These are phyloP conservation scores for Pyrenophora graminea DNA, from an alignment of 2,329 filamentous ascomycete species.

Conservation along the genomic window DNA sequence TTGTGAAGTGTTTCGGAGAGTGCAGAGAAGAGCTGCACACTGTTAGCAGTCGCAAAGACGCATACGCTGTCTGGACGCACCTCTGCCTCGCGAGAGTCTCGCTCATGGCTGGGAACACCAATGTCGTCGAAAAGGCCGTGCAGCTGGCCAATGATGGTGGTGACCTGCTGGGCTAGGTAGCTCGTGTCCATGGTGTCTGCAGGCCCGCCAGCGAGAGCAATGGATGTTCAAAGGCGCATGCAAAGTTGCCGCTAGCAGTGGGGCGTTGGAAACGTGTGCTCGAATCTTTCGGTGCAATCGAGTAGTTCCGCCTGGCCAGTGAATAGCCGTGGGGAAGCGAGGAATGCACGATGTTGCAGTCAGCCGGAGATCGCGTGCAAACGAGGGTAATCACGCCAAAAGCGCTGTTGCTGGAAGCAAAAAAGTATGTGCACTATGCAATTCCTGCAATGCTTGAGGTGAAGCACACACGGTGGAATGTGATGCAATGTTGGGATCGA, in stretches of 20 bases:
- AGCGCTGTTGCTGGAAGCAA: background rate
- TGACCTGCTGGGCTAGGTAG: conserved; percentile 93
- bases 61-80: conserved; percentile 52
- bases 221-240: conserved; percentile 38
- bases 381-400: conserved; percentile 12
- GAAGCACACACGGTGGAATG: conserved; percentile 14
- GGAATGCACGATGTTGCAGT: conserved; percentile 11
- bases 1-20: conserved; percentile 90
- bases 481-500: conserved; percentile 35
- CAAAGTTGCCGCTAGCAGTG: conserved; percentile 23
- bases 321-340: conserved; percentile 6
- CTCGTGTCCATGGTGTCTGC: conserved; percentile 75
- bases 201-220: conserved; percentile 38
- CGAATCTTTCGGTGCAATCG: conserved; percentile 6
- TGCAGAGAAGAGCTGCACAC: conserved; percentile 77
- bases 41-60: conserved; percentile 5
- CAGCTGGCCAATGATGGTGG: conserved; percentile 87
- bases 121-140: conserved; percentile 98
- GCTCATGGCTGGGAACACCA: conserved; percentile 89
- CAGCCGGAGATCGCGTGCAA: conserved; percentile 9
- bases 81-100: conserved; percentile 86
- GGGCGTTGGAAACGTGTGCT: conserved; percentile 7
- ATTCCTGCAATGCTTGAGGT: background rate
- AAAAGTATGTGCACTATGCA: background rate
- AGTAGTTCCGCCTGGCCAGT: background rate